Evolutionary conservation across 352 stramenopile species (phyloP).

Genomic region (Globisporangium abappressorium): DNA sequence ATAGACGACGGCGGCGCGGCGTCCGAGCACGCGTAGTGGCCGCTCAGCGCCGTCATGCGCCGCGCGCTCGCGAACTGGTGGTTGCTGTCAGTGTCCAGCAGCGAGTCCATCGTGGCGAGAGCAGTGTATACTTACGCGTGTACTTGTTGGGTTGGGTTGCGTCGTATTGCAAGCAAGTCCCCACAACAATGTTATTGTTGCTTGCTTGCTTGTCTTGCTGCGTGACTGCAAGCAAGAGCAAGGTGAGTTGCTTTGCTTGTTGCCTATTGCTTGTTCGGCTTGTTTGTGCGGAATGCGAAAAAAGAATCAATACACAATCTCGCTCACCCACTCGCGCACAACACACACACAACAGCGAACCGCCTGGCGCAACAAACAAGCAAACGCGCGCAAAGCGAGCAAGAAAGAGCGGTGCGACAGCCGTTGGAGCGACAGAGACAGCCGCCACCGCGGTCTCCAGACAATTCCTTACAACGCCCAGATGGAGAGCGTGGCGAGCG

Average conservation of each 20-base stretch:
- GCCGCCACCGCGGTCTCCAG: background rate
- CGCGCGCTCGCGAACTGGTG: conserved; percentile 7
- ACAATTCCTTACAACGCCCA: background rate
- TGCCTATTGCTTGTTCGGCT: background rate
- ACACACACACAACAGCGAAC: background rate
- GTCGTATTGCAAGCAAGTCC: background rate
- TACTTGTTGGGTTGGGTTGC: background rate
- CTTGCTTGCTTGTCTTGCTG: background rate
- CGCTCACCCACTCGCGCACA: too few relatives aligned
- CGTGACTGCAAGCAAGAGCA: background rate
- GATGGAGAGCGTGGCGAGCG: background rate
- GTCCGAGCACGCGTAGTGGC: background rate
- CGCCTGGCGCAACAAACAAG: background rate
- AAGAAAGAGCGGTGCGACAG: conserved; percentile 5
- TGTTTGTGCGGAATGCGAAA: background rate
- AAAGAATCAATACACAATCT: background rate
- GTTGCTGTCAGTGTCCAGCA: conserved; percentile 8
- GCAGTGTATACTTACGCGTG: background rate
- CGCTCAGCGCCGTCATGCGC: background rate
- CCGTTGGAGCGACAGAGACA: background rate
- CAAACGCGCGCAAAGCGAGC: background rate
- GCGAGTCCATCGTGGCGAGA: conserved; percentile 11
- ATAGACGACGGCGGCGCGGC: conserved; percentile 11
- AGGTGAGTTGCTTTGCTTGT: background rate
- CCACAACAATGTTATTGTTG: conserved; percentile 3